Evolutionary conservation across 805 yeast species (phyloP), one percentile per base, ranked within the genome.

Genomic region (Sugiyamaella marilandica): DNA sequence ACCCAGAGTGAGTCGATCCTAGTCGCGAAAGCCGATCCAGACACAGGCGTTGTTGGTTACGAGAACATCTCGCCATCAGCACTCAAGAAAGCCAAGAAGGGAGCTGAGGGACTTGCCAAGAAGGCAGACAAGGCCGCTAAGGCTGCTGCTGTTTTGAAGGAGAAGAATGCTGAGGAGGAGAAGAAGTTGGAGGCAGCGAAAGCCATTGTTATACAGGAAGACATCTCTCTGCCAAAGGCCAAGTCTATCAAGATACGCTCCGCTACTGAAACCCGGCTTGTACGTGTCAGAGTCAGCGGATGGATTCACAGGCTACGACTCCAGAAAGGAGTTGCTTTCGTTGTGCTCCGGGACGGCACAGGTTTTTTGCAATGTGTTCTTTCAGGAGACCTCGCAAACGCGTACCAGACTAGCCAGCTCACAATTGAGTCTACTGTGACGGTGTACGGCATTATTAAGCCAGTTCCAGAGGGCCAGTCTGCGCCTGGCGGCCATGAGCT

Each of bases 401-500:
- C 97, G 46, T 83, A 85, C 72, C 84, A 81, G 70, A 91, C 98
- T 43, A 74, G 78, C 62, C 85, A 84, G 54, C 78, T 95, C 66
- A 92, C 99, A 10, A 73, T 92, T 61, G 99, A 94, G 75, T 79
- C 96, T 14, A 84, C 96, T 13, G 78, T 95, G 32, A 69, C 83
- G 47, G 72, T 94, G 54, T 86, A 79, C 67, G 99, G 99, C 72
- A 80, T 81, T 26, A 76, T 94, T 56, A 79, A 80, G 70, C 81
- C 85, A 63, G 77, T 95, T 47, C 98, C 98, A 53, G 97, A 89
- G 69, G 99, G 99, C 58, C 91, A 94, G 71, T 76, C 85, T 60
- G 99, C 99, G 9, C 97, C 97, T 54, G 98, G 98, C 58, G 96
- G 96, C 56, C 95, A 92, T 59, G 99, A 94, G 74, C 79, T 95